Base-by-base conservation (phyloP, 2,329 filamentous ascomycete genomes). In the Thelonectria discophora region DNA sequence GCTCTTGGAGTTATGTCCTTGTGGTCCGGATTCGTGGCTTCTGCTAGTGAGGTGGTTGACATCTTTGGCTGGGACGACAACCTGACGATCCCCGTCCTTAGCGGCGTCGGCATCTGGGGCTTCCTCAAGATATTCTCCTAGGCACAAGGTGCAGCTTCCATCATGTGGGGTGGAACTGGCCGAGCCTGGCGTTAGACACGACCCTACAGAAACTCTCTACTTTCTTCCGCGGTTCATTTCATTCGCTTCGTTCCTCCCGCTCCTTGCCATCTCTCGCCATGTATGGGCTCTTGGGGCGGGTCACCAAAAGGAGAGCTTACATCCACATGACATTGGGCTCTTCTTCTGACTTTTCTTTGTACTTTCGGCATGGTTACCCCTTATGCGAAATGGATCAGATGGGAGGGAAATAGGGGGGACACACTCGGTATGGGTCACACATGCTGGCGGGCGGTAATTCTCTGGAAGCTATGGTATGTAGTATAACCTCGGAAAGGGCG, bases 41-140 rank as follows among this genome's bases (percentile, higher is more conserved):
- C 93, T 58, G 88, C 89, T 46, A 97, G 93, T 73, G 95, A 99
- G 78, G 90, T 94, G 15, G 84, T 97, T 47, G 93, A 99, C 78
- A 73, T 98, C 0, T 97, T 93, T 75, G 92, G 93, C 49, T 94
- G 93, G 91, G 95, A 99, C 73, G 95, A 99, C 79, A 99, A 99
- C 78, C 82, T 99, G 70, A 98, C 94, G 51, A 99, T 99, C 76
- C 95, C 95, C 2, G 88, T 97, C 24, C 82, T 99, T 51, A 97
- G 93, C 74, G 93, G 94, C 21, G 79, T 93, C 47, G 94, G 94
- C 7, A 88, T 99, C 63, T 97, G 92, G 90, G 91, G 90, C 0
- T 97, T 99, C 76, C 83, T 98, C 71, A 96, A 91, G 80, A 77
- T 93, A 50, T 97, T 97, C 82, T 90, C 89, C 55, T 88, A 81